Evolutionary conservation across 345 rosid genomes (phyloP), one percentile per base, ranked within the genome.

Genomic region (Citrus australasica): DNA sequence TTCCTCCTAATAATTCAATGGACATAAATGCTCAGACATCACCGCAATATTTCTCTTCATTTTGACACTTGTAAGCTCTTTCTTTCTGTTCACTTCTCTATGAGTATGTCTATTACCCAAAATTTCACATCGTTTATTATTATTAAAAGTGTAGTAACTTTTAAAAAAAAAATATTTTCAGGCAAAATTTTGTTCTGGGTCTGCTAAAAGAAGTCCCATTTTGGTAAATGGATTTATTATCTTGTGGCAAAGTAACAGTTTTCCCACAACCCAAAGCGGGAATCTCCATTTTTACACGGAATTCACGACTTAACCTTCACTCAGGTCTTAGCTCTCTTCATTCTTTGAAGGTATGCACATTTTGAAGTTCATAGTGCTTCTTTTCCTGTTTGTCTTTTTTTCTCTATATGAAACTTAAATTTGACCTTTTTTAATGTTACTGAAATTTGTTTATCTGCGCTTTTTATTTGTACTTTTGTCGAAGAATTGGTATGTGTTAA

Each of bases 331-430:
- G 86, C 60, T 90, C 81, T 56, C 83, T 86, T 56, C 21, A 79
- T 85, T 90, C 86, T 77, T 85, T 88, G 61, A 75, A 82, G 97
- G 94, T 90, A 84, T 17, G 40, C 55, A 22, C 0, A 38, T 46
- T 69, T 30, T 8, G 10, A 42, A 51, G 27, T 30, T 40, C 58
- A 3, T 64, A 6, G 24, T 25, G 48, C 46, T 46, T 13, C 59
- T n/a, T 37, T 4, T 42, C 0, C 13, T 42, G 11, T 42, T 11
- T 42, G 16, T 42, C 14, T 10, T 42, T 42, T 42, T 42, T 10
- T 42, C 7, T 5, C 38, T 5, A 48, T 51, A 19, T 67, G 28
- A 1, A n/a, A 37, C 6, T 74, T 56, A 51, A 60, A 21, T 55
- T 72, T 42, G 1, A 42, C 17, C 11, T 0, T 56, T 35, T 42